Conservation (phyloP, 78 protist genomes). For the Emiliania huxleyi region DNA sequence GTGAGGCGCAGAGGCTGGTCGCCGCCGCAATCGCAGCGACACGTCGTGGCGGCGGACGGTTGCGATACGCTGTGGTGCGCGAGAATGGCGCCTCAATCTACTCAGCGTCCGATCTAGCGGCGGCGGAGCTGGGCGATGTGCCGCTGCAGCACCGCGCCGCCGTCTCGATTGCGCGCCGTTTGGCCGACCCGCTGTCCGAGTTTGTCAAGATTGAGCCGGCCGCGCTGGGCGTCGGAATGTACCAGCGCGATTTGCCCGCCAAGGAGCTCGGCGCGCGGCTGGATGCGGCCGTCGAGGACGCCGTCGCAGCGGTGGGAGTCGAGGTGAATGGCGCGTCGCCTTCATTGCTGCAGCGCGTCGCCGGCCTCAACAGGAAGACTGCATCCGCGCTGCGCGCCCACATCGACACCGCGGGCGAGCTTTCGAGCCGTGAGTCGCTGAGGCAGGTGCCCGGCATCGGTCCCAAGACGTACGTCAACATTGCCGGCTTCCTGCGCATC, state of each 20-base stretch:
- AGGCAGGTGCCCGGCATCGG: background rate
- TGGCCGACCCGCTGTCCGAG: conserved; percentile 11
- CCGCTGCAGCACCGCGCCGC: too few relatives aligned
- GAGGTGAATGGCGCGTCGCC: background rate
- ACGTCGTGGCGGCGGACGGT: too few relatives aligned
- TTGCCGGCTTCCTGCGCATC: background rate
- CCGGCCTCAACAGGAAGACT: background rate
- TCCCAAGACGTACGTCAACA: background rate
- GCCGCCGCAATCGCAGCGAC: too few relatives aligned
- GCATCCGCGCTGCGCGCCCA: background rate
- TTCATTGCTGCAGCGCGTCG: background rate
- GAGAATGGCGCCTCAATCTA: too few relatives aligned
- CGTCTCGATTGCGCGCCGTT: background rate
- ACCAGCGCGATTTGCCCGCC: background rate
- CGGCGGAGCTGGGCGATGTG: too few relatives aligned
- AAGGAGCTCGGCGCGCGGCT: background rate
- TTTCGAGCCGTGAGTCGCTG: background rate
- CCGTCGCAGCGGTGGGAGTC: background rate
- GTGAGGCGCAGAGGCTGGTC: too few relatives aligned
- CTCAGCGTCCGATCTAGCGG: too few relatives aligned
- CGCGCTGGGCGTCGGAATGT: conserved; percentile 19
- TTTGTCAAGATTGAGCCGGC: background rate
- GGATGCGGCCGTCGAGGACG: background rate
- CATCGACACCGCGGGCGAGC: background rate
- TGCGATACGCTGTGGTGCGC: too few relatives aligned